Evolutionary conservation across 75 land plant species (phyloP), one percentile per base, ranked within the genome.

Genomic region (Adiantum capillusveneris): DNA sequence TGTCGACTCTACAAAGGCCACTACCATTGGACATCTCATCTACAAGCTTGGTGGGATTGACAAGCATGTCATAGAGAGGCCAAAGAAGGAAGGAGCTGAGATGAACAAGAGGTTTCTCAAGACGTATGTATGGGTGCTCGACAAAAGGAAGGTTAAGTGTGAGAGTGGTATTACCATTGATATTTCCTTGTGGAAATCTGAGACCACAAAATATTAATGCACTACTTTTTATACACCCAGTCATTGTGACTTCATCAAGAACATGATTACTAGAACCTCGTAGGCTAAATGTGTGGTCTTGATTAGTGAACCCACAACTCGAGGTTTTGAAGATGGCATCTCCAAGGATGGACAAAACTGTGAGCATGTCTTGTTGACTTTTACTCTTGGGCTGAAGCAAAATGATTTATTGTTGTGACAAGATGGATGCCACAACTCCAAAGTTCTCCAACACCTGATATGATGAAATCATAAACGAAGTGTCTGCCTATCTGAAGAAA

Each of bases 101-200:
- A n/a, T n/a, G n/a, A n/a, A n/a, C n/a, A n/a, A n/a, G n/a, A n/a
- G n/a, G n/a, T n/a, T n/a, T n/a, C n/a, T n/a, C n/a, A n/a, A n/a
- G n/a, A n/a, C n/a, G n/a, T n/a, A n/a, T n/a, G n/a, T n/a, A n/a
- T n/a, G n/a, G n/a, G n/a, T n/a, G n/a, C n/a, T n/a, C n/a, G n/a
- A n/a, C n/a, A n/a, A n/a, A n/a, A n/a, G n/a, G n/a, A n/a, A n/a
- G n/a, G n/a, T n/a, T n/a, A n/a, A n/a, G n/a, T n/a, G n/a, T n/a
- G n/a, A n/a, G n/a, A n/a, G n/a, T n/a, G n/a, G n/a, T n/a, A n/a
- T n/a, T n/a, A n/a, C n/a, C n/a, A n/a, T 62, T 17, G 84, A 77
- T 56, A 81, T 81, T 71, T 81, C 84, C 30, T 43, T 81, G 60
- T 81, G 81, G 84, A 81, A 81, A 59, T 81, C 76, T 54, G 83